Base-by-base conservation (phyloP, 495 filamentous ascomycete genomes). In the Xylaria intraflava region DNA sequence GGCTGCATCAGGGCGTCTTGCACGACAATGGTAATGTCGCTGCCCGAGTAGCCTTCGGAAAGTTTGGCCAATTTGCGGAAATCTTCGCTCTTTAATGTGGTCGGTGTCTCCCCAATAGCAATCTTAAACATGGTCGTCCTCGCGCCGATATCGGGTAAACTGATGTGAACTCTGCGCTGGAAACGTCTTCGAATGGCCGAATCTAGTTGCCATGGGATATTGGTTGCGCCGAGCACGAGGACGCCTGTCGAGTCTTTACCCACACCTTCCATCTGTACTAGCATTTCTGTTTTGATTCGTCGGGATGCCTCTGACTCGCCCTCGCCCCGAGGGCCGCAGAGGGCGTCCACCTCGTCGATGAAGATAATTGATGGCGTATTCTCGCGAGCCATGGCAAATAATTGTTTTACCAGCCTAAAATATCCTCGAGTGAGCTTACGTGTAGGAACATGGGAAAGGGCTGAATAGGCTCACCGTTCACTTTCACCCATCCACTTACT, bases 401-500 rank as follows among this genome's bases (percentile, higher is more conserved):
- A 79, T 62, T 96, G 90, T 68, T 96, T 96, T 31, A 98, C 94
- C 58, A 98, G 78, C 66, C 92, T 96, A 60, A 23, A 27, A 17
- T 10, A 12, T 20, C 23, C 48, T 9, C 23, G 35, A 9, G 45
- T 58, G 11, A 59, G 56, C 39, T 59, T 10, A 2, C 19, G 10
- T n/a, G 10, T 9, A 17, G 16, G 4, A 16, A 42, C 20, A 9
- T 12, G 1, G 6, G 10, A 7, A 12, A 6, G 24, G 36, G 48
- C 30, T n/a, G 9, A n/a, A 6, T 24, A 17, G 40, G 62, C 78
- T 47, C 72, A 95, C 92, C 92, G 78, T 81, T 98, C 93, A 79
- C 85, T 90, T 69, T 98, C 93, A 70, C 93, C 93, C 94, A 98
- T 97, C 93, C 93, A 98, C 67, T 98, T 98, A 53, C 86, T 91